phyloP scores from a whole-genome alignment of 345 rosid genomes.

The Salix udensis region DNA sequence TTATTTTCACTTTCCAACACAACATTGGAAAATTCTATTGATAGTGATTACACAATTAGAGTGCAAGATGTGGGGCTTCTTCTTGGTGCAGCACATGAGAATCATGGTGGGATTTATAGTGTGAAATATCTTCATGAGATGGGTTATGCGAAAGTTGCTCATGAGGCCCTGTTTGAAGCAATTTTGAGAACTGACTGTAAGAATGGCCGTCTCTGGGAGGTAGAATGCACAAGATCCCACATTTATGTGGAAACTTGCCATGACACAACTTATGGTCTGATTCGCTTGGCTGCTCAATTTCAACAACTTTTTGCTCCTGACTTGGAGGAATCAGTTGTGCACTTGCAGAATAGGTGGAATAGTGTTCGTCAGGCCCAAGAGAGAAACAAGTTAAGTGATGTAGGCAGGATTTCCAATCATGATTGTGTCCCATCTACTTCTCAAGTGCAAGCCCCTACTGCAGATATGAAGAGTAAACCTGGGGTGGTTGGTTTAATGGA shows the following conservation, averaged over 20 bases:
- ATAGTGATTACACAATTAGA: constrained; percentile 54
- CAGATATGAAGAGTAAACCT: constrained; percentile 27
- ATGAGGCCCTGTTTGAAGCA: constrained; percentile 63
- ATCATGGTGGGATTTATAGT: constrained; percentile 51
- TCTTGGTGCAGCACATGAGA: constrained; percentile 49
- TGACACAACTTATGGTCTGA: constrained; percentile 78
- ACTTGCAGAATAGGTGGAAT: constrained; percentile 85
- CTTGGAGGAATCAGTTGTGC: constrained; percentile 76
- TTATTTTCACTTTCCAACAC: constrained; percentile 55
- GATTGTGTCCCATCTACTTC: constrained; percentile 39
- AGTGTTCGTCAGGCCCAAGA: constrained; percentile 50
- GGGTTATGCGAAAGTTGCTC: constrained; percentile 83
- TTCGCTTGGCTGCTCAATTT: constrained; percentile 66
- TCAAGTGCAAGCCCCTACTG: constrained; percentile 27
- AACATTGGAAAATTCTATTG: constrained; percentile 33
- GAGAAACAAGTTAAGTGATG: constrained; percentile 37
- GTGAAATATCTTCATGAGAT: constrained; percentile 52
- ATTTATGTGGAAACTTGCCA: constrained; percentile 71
- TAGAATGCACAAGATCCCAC: constrained; percentile 70
- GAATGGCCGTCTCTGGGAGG: constrained; percentile 65
- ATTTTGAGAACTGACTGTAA: constrained; percentile 50
- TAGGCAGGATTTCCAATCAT: constrained; percentile 16
- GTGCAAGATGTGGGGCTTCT: constrained; percentile 88
- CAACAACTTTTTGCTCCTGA: constrained; percentile 88
- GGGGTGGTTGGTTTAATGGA: constrained; percentile 57